Evolutionary conservation across 768 basidiomycete species (phyloP).

Genomic region (Basidioascus undulatus): DNA sequence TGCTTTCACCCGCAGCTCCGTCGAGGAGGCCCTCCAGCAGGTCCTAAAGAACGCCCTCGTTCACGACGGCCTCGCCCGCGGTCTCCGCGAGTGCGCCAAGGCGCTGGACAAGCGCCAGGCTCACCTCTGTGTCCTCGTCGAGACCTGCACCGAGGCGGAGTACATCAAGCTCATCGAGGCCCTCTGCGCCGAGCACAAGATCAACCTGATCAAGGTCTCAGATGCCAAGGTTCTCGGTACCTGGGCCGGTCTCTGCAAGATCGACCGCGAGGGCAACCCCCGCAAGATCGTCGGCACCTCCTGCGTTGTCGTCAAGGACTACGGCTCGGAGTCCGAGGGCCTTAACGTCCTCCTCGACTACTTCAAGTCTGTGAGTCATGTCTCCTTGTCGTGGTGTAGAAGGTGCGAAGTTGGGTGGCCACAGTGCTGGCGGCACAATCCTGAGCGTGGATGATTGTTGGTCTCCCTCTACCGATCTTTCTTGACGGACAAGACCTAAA

Average conservation of each 20-base stretch:
- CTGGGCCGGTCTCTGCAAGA: slow-evolving; percentile 99
- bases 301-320: slow-evolving; percentile 87
- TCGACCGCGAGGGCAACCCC: slow-evolving; percentile 95
- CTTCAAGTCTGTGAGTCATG: no score
- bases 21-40: slow-evolving; percentile 33
- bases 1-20: not conserved
- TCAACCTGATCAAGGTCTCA: slow-evolving; percentile 92
- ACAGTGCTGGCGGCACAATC: no score
- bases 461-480: no score
- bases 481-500: no score
- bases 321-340: slow-evolving; percentile 82
- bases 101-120: slow-evolving; percentile 96
- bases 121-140: slow-evolving; percentile 93
- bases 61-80: slow-evolving; percentile 93
- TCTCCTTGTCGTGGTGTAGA: no score
- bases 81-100: slow-evolving; percentile 92
- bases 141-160: slow-evolving; percentile 96
- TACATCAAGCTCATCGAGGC: slow-evolving; percentile 99
- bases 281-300: slow-evolving; percentile 47
- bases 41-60: slow-evolving; percentile 96
- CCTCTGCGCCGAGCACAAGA: slow-evolving; percentile 96
- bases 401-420: no score
- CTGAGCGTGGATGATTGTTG: no score
- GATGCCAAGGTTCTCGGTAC: slow-evolving; percentile 94
- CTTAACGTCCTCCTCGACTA: slow-evolving; percentile 54